Base-by-base conservation (phyloP, 2,329 filamentous ascomycete genomes). In the Fusarium algeriense region DNA sequence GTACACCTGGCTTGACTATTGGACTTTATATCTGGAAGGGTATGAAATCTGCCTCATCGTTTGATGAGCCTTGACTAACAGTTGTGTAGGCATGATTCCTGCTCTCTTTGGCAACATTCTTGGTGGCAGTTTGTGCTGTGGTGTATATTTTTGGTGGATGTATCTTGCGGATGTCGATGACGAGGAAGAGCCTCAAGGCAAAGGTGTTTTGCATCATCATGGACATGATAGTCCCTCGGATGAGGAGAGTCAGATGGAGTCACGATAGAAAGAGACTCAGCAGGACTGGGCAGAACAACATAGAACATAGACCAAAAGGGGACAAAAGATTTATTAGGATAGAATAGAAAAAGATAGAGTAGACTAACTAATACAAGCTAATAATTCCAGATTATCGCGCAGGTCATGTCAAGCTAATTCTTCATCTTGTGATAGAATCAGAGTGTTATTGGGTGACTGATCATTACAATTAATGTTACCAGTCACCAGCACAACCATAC, bases 1-100 rank as follows among this genome's bases (percentile, higher is more conserved):
- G 80, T 0, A 81, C 85, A 0, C 82, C 84, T 0, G 78, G 78
- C 0, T 79, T 89, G 30, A 82, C 78, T 0, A 80, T 86, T 0
- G 80, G 83, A 0, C 78, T 87, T 28, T 89, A 89, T 62, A 86
- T 89, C 70, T 89, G 86, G 85, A 88, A 89, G 76, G 85, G 83
- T 71, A 49, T 44, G 67, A 50, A 1, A 15, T 3, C 5, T 0
- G 1, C 1, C 2, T 14, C 11, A 2, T 12, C 1, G 3, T 7
- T 1, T 1, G 8, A 2, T 3, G 5, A 4, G 10, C 3, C 5
- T 6, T 13, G 6, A 12, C 62, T 75, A 34, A 75, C 14, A 3
- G 7, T 8, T 15, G 0, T 0, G 3, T 0, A 74, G 73, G 73
- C 3, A 83, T 88, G 69, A 85, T 89, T 28, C 87, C 87, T 0